Percentiles rank a stretch among this genome's conserved stretches.
phyloP scores from a whole-genome alignment of 163 green algal genomes.

The Smithsoniella earleae region DNA sequence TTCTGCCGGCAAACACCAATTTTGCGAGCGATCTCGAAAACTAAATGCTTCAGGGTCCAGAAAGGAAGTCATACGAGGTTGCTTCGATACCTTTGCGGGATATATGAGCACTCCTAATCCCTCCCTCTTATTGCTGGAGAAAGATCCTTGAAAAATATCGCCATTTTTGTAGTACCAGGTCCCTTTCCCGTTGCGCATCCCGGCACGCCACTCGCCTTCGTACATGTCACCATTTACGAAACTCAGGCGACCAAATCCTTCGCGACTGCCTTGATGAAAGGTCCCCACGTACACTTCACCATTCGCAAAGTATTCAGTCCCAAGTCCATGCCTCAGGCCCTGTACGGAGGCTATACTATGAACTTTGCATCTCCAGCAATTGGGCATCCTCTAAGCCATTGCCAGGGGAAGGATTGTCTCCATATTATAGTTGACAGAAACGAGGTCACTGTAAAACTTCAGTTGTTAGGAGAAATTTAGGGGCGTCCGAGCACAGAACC shows the following conservation, averaged over 20 bases:
- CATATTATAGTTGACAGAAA: neutral
- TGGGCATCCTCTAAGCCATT: neutral
- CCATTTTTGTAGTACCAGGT: conserved; percentile 3
- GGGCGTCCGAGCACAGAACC: neutral
- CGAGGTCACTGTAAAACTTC: neutral
- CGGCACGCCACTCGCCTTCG: conserved; percentile 5
- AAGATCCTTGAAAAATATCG: conserved; percentile 6
- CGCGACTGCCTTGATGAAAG: neutral
- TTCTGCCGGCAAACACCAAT: too few species aligned
- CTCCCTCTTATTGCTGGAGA: neutral
- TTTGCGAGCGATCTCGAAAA: too few species aligned
- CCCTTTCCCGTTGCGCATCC: neutral
- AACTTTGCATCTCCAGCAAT: neutral
- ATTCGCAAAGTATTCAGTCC: neutral
- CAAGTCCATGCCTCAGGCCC: neutral
- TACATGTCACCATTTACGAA: conserved; percentile 7
- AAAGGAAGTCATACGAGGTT: too few species aligned
- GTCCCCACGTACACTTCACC: conserved; percentile 10
- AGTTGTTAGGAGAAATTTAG: neutral
- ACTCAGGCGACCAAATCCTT: conserved; percentile 10
- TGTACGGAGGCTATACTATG: neutral
- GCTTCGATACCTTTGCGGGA: conserved; percentile 17
- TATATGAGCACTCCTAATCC: neutral
- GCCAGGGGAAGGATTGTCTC: neutral
- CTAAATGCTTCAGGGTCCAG: too few species aligned